These are phyloP conservation scores for Cyberlindnera petersonii DNA, from an alignment of 805 yeast species.

Conservation along the genomic window DNA sequence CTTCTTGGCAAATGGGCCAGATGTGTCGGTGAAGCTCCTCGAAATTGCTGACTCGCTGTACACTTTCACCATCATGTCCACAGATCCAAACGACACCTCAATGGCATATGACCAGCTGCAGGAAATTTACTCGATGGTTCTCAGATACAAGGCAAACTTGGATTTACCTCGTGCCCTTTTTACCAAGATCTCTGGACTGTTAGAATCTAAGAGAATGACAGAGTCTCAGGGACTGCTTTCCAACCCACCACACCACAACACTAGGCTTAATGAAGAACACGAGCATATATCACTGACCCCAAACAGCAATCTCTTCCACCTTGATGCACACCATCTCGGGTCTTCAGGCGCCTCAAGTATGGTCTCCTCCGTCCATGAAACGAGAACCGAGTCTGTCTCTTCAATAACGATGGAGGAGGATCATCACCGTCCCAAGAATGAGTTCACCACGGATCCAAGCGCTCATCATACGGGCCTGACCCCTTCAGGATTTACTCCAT, in stretches of 20 bases:
- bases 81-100: slow-evolving; percentile 10
- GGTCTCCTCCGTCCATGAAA: slow-evolving; percentile 3
- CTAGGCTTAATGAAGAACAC: slow-evolving; percentile 4
- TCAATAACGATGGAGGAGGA: not conserved
- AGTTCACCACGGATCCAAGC: slow-evolving; percentile 1
- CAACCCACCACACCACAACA: not conserved
- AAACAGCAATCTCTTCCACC: not conserved
- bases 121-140: slow-evolving; percentile 18
- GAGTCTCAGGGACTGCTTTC: slow-evolving; percentile 1
- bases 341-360: slow-evolving; percentile 6
- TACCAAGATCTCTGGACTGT: slow-evolving; percentile 15
- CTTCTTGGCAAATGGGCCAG: slow-evolving; percentile 26
- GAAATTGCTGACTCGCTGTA: slow-evolving; percentile 26
- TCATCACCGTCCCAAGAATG: not conserved
- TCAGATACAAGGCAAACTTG: slow-evolving; percentile 21
- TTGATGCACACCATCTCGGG: not conserved
- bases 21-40: slow-evolving; percentile 21
- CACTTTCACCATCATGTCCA: slow-evolving; percentile 18
- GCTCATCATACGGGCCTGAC: slow-evolving; percentile 1
- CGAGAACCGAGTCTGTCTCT: slow-evolving; percentile 3
- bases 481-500: slow-evolving; percentile 8
- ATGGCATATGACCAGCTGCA: slow-evolving; percentile 21
- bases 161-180: slow-evolving; percentile 18
- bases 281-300: slow-evolving; percentile 7
- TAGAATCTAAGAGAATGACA: slow-evolving; percentile 16